These are phyloP conservation scores for Malassezia sp. DNA, from an alignment of 1,284 basidiomycete species.

Conservation along the genomic window DNA sequence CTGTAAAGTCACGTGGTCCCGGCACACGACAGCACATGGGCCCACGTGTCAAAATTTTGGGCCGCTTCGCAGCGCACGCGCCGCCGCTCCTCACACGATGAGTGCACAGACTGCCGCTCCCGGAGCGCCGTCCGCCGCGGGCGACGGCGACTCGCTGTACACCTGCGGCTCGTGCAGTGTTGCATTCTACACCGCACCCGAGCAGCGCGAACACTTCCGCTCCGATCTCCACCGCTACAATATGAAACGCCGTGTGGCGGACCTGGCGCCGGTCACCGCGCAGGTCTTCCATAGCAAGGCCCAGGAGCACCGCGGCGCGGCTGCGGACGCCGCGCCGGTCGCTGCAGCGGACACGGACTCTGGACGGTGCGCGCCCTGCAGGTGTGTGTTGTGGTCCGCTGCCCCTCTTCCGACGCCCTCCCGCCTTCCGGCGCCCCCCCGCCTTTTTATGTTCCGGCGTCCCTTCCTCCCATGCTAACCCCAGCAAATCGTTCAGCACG, in stretches of 20 bases:
- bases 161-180: conserved; percentile 89
- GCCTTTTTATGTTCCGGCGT: no score
- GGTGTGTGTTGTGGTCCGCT: no score
- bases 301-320: conserved; percentile 43
- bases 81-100: not conserved
- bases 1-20: conserved; percentile 8
- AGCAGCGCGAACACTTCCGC: conserved; percentile 81
- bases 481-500: conserved; percentile 82
- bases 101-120: no score
- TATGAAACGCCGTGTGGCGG: conserved; percentile 89
- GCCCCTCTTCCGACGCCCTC: no score
- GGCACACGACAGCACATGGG: not conserved
- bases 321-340: conserved; percentile 2
- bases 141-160: conserved; percentile 23
- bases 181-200: conserved; percentile 70
- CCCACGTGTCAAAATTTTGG: not conserved
- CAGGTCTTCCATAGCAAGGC: conserved; percentile 80
- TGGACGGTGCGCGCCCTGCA: conserved; percentile 7
- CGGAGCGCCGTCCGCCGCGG: not conserved
- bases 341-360: not conserved
- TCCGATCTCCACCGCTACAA: conserved; percentile 97
- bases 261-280: conserved; percentile 71
- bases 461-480: no score
- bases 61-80: not conserved
- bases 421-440: conserved; percentile 16